These are phyloP conservation scores for Xylaria sp. DNA, from an alignment of 2,329 filamentous ascomycete genomes.

Conservation along the genomic window DNA sequence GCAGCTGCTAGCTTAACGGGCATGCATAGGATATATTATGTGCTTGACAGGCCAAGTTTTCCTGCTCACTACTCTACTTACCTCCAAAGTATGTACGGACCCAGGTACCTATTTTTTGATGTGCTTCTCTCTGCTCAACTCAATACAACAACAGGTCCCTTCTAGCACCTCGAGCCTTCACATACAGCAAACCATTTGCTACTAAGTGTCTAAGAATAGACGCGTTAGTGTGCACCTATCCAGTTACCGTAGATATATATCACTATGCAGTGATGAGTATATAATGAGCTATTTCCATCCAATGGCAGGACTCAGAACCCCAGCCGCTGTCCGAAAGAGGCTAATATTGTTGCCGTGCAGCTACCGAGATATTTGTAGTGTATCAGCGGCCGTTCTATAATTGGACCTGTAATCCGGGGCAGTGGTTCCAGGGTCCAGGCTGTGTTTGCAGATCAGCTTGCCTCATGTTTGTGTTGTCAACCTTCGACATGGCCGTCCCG, in stretches of 20 bases:
- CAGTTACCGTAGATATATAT: not conserved
- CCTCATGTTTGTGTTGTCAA: slow-evolving; percentile 1
- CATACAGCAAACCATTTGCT: not conserved
- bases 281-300: not conserved
- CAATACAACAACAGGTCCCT: not conserved
- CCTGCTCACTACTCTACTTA: not conserved
- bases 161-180: not conserved
- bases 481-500: not conserved
- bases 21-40: not conserved
- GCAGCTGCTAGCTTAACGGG: not conserved
- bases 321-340: slow-evolving; percentile 23
- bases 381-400: slow-evolving; percentile 23
- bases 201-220: not conserved
- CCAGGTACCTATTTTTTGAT: too few relatives aligned
- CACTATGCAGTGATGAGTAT: not conserved
- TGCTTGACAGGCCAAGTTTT: not conserved
- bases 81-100: too few relatives aligned
- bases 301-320: slow-evolving; percentile 11
- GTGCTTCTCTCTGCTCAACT: too few relatives aligned
- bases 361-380: not conserved
- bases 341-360: slow-evolving; percentile 19
- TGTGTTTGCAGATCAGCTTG: slow-evolving; percentile 8
- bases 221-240: too few relatives aligned
- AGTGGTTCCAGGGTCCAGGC: slow-evolving; percentile 13
- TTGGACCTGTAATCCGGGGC: slow-evolving; percentile 24